Evolutionary conservation across 768 basidiomycete species (phyloP), one percentile per base, ranked within the genome.

Genomic region (Cyclocybe aegerita): DNA sequence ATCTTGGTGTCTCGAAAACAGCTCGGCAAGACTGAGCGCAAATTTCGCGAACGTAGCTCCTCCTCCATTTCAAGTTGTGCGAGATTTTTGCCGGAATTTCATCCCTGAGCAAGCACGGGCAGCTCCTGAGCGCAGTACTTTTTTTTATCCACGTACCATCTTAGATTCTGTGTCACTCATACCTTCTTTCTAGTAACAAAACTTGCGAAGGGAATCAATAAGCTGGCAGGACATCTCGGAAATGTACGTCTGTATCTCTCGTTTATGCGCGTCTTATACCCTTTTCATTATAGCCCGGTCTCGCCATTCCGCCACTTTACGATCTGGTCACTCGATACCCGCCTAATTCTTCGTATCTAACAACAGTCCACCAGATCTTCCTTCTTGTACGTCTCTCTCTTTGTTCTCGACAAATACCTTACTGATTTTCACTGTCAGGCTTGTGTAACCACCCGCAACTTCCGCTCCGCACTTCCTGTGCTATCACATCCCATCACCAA

Each of bases 351-450:
- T 34, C 51, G 8, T 30, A 73, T 80, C 9, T 59, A 9, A 60
- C 90, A 0, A 73, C 84, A 1, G 69, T 92, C 15, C 92, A 93
- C 59, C 74, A 82, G 2, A 68, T 84, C 23, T 86, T 90, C 58
- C 63, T 91, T 33, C 75, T 76, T 50, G 87, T 86, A 48, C 54
- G 81, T 59, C 7, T 9, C 33, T 34, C 38, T 32, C 43, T n/a
- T 12, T 23, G 23, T 23, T 23, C 23, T 23, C 23, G 9, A 32
- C 15, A 5, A 40, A 14, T 8, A 11, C 32, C 9, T 36, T 40
- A 31, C 33, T 39, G 5, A 43, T 31, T 52, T 17, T 41, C 12
- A 36, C n/a, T 60, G 41, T 5, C 35, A 89, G 88, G 65, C 70
- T 14, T 90, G 87, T 59, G 76, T 85, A 12, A 60, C 72, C 4